Base-by-base conservation (phyloP, 345 rosid species). In the Firmiana major region DNA sequence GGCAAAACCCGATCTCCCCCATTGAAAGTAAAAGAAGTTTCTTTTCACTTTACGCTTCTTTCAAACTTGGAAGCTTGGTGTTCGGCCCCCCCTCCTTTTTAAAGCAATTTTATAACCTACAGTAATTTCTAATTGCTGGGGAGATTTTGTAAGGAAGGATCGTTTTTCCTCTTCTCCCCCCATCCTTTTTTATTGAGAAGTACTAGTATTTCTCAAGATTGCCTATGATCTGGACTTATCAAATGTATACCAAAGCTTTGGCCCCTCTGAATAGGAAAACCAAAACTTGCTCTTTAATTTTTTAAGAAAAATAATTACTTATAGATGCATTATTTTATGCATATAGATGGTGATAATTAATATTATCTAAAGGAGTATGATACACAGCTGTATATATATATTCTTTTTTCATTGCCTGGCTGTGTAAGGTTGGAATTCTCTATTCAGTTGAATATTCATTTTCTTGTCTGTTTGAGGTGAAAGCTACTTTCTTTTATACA, bases 21-120 rank as follows among this genome's bases (percentile, higher is more conserved):
- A 5, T 0, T 7, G 40, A 13, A 28, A 62, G 7, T 2, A 28
- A 26, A 62, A 13, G 4, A 62, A 62, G n/a, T 28, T 62, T 13
- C n/a, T 62, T 31, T 62, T 28, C 19, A 62, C 66, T 62, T 62
- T 62, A 28, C 31, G 66, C 42, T 62, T 62, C 65, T 62, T 62
- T 15, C 5, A 62, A 62, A 62, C 66, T 62, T 62, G 38, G 40
- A 60, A 60, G 38, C 63, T 3, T 58, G 63, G 36, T 59, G n/a
- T n/a, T n/a, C n/a, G n/a, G n/a, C n/a, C n/a, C n/a, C n/a, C n/a
- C n/a, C n/a, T n/a, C n/a, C n/a, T n/a, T n/a, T n/a, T n/a, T n/a
- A n/a, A n/a, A n/a, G n/a, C n/a, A n/a, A n/a, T n/a, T n/a, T n/a
- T n/a, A 6, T 54, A n/a, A n/a, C 59, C 19, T 9, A 54, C 22